Conservation (phyloP, 305 asterid genomes). For the Fraxinus angustifolia region DNA sequence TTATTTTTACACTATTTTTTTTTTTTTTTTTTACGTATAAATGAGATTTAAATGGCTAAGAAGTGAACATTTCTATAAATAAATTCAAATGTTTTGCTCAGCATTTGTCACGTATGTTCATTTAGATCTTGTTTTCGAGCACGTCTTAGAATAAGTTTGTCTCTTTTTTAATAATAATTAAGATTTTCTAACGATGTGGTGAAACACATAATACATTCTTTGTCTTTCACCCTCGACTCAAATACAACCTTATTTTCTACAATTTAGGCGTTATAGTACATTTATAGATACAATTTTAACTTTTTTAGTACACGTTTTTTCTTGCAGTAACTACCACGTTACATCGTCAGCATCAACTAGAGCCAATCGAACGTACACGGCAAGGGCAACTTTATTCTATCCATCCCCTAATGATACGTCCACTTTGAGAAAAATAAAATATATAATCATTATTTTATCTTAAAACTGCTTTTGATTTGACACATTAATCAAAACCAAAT, state of each 20-base stretch:
- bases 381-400: slow-evolving; percentile 42
- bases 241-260: neutral
- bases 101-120: neutral
- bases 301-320: neutral
- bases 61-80: neutral
- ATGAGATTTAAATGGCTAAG: neutral
- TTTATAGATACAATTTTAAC: neutral
- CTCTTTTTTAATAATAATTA: no score
- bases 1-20: neutral
- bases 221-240: neutral
- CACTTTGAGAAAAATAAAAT: slow-evolving; percentile 9
- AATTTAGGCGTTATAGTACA: no score
- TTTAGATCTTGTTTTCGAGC: no score
- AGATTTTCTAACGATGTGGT: no score
- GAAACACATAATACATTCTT: neutral
- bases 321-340: slow-evolving; percentile 25
- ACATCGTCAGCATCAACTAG: slow-evolving; percentile 34
- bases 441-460: neutral
- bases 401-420: slow-evolving; percentile 27
- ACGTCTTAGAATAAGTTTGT: no score
- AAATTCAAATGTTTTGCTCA: neutral
- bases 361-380: slow-evolving; percentile 48
- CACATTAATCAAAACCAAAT: slow-evolving; percentile 40
- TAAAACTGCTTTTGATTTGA: slow-evolving; percentile 19
- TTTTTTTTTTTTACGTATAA: no score